Evolutionary conservation across 202 grass and related monocot species (phyloP).

Genomic region (Panicum virgatum): DNA sequence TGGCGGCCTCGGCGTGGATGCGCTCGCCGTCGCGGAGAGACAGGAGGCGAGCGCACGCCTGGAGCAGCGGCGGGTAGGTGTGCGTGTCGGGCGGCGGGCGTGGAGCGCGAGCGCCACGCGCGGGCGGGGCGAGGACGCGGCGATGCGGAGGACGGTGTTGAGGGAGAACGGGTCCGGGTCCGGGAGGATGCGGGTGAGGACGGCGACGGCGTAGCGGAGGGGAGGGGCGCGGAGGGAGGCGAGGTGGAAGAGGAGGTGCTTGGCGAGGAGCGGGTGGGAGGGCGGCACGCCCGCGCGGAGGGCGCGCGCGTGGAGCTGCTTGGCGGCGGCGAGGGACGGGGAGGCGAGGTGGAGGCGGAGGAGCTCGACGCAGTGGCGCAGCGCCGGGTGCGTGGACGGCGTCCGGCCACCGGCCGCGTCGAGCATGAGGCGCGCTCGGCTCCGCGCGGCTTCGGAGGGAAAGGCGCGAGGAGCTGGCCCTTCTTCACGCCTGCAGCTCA

Average conservation of each 20-base stretch:
- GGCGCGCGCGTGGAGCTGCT: slow-evolving; percentile 71
- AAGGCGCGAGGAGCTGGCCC: background rate
- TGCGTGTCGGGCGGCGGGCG: slow-evolving; percentile 65
- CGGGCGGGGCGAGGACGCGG: slow-evolving; percentile 52
- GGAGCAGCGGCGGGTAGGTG: slow-evolving; percentile 81
- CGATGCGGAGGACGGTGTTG: slow-evolving; percentile 82
- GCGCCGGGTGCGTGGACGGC: slow-evolving; percentile 42
- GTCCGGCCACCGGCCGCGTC: slow-evolving; percentile 4
- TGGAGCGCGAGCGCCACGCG: slow-evolving; percentile 63
- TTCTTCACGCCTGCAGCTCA: background rate
- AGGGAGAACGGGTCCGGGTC: slow-evolving; percentile 54
- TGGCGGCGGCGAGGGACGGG: slow-evolving; percentile 47
- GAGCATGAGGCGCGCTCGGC: slow-evolving; percentile 25
- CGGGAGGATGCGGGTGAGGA: slow-evolving; percentile 55
- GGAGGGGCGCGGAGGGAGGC: slow-evolving; percentile 48
- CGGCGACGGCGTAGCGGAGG: slow-evolving; percentile 53
- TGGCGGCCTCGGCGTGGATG: slow-evolving; percentile 57
- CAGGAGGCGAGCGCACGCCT: slow-evolving; percentile 79
- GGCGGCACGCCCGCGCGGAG: slow-evolving; percentile 56
- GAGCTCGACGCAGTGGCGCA: slow-evolving; percentile 70
- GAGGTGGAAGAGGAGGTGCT: slow-evolving; percentile 81
- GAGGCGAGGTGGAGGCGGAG: slow-evolving; percentile 59
- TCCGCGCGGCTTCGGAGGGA: background rate
- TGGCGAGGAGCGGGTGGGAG: slow-evolving; percentile 65
- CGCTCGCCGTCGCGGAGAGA: slow-evolving; percentile 58